Evolutionary conservation across 2,329 filamentous ascomycete species (phyloP).

Genomic region (Alternaria sp.): DNA sequence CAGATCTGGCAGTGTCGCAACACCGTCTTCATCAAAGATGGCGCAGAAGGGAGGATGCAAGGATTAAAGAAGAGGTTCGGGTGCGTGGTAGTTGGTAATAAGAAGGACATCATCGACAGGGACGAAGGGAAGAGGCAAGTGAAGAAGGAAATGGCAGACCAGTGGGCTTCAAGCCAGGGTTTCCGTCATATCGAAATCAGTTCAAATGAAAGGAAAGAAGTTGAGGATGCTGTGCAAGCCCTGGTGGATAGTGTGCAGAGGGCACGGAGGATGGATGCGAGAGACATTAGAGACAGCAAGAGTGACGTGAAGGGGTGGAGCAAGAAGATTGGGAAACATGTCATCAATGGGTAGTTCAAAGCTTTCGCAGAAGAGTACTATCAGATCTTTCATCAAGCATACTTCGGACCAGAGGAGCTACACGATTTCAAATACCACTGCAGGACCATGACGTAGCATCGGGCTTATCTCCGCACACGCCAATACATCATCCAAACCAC

Average conservation of each 20-base stretch:
- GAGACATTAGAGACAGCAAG: slow-evolving; percentile 7
- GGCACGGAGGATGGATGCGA: slow-evolving; percentile 18
- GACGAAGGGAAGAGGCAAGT: slow-evolving; percentile 23
- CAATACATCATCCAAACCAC: slow-evolving; percentile 4
- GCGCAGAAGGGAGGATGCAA: slow-evolving; percentile 1
- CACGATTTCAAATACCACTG: slow-evolving; percentile 2
- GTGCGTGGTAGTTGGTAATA: slow-evolving; percentile 42
- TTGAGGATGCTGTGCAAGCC: slow-evolving; percentile 24
- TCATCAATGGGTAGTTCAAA: neutral
- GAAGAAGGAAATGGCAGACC: slow-evolving; percentile 22
- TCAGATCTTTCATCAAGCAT: neutral
- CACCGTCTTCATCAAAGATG: neutral
- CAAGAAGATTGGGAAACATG: neutral
- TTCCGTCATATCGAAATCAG: slow-evolving; percentile 32
- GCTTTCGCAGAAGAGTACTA: neutral
- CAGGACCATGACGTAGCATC: slow-evolving; percentile 4
- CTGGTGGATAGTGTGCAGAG: slow-evolving; percentile 26
- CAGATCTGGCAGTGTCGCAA: slow-evolving; percentile 25
- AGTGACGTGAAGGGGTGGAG: neutral
- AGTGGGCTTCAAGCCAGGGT: slow-evolving; percentile 38
- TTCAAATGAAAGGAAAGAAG: slow-evolving; percentile 12
- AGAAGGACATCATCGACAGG: slow-evolving; percentile 27
- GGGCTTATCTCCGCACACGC: slow-evolving; percentile 6
- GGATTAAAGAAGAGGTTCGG: slow-evolving; percentile 31
- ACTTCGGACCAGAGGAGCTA: neutral